phyloP scores from a whole-genome alignment of 2,329 filamentous ascomycete genomes.

The Beauveria sp. region DNA sequence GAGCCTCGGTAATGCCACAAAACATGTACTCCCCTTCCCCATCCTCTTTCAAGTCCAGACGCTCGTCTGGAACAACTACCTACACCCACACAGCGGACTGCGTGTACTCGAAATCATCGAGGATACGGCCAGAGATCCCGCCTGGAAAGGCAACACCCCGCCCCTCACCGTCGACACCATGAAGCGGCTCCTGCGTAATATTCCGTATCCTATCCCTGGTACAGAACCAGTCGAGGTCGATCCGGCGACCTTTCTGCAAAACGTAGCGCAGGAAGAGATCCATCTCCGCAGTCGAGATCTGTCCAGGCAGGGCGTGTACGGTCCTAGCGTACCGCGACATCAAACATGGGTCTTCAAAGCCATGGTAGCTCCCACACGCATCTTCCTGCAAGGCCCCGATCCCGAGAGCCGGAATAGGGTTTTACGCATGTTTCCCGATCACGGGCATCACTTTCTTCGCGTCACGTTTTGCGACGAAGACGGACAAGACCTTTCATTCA shows the following conservation, averaged over 20 bases:
- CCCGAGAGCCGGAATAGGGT: constrained; percentile 63
- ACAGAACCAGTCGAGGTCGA: constrained; percentile 35
- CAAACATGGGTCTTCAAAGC: constrained; percentile 47
- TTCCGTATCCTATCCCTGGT: constrained; percentile 48
- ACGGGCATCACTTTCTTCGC: constrained; percentile 58
- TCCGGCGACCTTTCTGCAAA: constrained; percentile 30
- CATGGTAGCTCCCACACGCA: constrained; percentile 51
- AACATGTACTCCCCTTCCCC: constrained; percentile 36
- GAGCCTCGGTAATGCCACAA: constrained; percentile 15
- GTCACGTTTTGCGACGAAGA: constrained; percentile 71
- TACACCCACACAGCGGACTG: constrained; percentile 47
- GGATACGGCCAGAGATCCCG: constrained; percentile 19
- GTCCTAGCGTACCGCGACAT: constrained; percentile 25
- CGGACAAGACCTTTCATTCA: constrained; percentile 54
- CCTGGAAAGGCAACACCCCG: constrained; percentile 18
- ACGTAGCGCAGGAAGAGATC: constrained; percentile 34
- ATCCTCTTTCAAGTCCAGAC: constrained; percentile 56
- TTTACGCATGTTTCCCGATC: constrained; percentile 52
- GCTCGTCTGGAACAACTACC: constrained; percentile 54
- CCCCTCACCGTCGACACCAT: constrained; percentile 47
- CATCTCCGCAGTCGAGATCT: constrained; percentile 23
- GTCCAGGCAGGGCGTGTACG: constrained; percentile 21
- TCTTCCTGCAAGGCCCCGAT: constrained; percentile 53
- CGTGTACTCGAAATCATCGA: constrained; percentile 38
- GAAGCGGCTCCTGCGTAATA: constrained; percentile 40